Base-by-base conservation (phyloP, 1,139 yeast genomes). In the Taphrina flavorubra region DNA sequence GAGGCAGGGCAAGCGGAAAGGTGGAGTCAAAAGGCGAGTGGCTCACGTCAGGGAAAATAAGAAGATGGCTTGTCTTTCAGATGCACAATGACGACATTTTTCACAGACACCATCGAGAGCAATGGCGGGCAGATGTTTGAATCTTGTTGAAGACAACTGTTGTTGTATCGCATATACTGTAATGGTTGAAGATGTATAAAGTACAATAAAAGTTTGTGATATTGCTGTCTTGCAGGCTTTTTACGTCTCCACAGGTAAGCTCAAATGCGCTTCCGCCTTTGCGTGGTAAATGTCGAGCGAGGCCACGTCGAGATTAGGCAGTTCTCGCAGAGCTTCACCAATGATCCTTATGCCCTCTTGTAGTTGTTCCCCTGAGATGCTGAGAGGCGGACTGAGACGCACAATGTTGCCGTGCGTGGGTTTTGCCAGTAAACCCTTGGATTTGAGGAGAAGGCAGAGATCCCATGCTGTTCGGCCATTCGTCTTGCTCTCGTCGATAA, bases 401-500 rank as follows among this genome's bases (percentile, higher is more conserved):
- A 92, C 92, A 75, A 94, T 92, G 78, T 91, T 89, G 76, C 92
- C 97, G 78, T 92, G 99, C 2, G 99, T 92, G 74, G 98, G 98
- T 82, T 92, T 92, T 73, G 99, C 98, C 77, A 92, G 83, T 42
- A 92, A 89, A 70, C 99, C 99, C 72, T 86, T 82, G 70, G 89
- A 86, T 80, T 90, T 92, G 95, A 94, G 88, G 75, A 90, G 81
- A 75, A 92, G 78, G 81, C 99, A 92, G 75, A 92, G 84, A 78
- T 92, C 98, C 98, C 98, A 94, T 2, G 98, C 98, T 51, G 95
- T 84, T 79, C 94, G 87, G 72, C 97, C 97, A 77, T 88, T 88
- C 71, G 97, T 86, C 80, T 88, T 88, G 62, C 86, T 73, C 69
- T 89, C 87, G 79, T 92, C 97, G 77, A 92, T 90, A 70, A 92